Evolutionary conservation across 306 rosid genomes (phyloP), one percentile per base, ranked within the genome.

Genomic region (Canavalia gladiata): DNA sequence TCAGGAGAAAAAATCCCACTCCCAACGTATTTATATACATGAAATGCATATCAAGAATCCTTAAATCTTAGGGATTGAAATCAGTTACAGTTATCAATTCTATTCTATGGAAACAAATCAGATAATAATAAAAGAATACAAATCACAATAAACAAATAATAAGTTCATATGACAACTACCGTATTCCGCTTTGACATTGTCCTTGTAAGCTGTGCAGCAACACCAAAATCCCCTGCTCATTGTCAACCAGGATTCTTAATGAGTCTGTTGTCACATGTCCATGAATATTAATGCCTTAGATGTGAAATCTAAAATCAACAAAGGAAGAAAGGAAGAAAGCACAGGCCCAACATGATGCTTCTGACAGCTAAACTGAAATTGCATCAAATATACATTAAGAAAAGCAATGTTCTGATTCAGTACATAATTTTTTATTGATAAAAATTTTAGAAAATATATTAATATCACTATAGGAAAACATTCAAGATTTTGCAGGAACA

Each of bases 181-280:
- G 99, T 93, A 77, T 95, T 95, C 82, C 99, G 98, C 93, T 95
- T 95, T 74, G 99, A 95, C 99, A 95, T 95, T 77, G 99, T 95
- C 92, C 99, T 89, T 29, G 99, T 95, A 47, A 95, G 97, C 81
- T 95, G 99, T 0, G 99, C 99, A 50, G 99, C 98, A 86, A 95
- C 99, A 73, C 99, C 99, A 88, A 95, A 95, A 87, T 95, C 99
- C 66, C 99, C 99, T 95, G 94, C 75, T 79, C 89, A 79, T 81
- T 77, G 49, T 68, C 65, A 89, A 66, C 63, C 67, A 70, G 34
- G 25, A 76, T 71, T 78, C 68, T 74, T 46, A 82, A 71, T 71
- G 50, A 84, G 71, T 59, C 8, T 28, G 60, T 74, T 28, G 68
- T 52, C 29, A 68, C 7, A 83, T 57, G 66, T 65, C 66, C 62